Base-by-base conservation (phyloP, 169 alveolate species). In the Hepatocystis sp. region DNA sequence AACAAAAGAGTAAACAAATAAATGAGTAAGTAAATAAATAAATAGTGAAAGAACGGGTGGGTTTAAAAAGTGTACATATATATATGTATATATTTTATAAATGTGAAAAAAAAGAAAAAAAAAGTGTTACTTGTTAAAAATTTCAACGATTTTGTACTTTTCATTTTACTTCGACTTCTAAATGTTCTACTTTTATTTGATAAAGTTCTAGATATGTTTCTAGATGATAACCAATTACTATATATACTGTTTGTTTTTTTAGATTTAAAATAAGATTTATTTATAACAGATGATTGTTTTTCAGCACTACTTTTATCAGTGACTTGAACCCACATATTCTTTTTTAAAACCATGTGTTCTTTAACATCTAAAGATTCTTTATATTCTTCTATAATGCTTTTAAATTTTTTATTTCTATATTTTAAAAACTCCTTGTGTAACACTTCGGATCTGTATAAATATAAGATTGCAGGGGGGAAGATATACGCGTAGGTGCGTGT, bases 311-410 rank as follows among this genome's bases (percentile, higher is more conserved):
- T 71, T 49, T 58, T 71, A 17, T 71, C 86, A 71, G 58, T 76
- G 1, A 71, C 78, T 51, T 71, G 86, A 10, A 71, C 86, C 86
- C 86, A 71, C 86, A 71, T 71, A 42, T 71, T 71, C n/a, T 71
- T 71, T 27, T 71, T 71, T 51, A 71, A 71, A 71, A 71, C 58
- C 11, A 71, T 52, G 55, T 64, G 39, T 58, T 71, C 86, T 36
- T 71, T 71, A 58, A 71, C 58, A 30, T 71, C 58, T 46, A 71
- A 51, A 11, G 65, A 71, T 36, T 71, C 86, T 39, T 76, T 76
- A 49, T 71, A 71, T 58, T 71, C 86, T 11, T 71, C 86, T 76
- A 71, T 71, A 28, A 71, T 71, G 23, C 58, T 71, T 71, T 71
- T 71, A 3, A 71, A 51, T 36, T 71, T 71, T 21, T 71, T 71